Evolutionary conservation across 345 rosid species (phyloP), one percentile per base, ranked within the genome.

Genomic region (Alliaria petiolata): DNA sequence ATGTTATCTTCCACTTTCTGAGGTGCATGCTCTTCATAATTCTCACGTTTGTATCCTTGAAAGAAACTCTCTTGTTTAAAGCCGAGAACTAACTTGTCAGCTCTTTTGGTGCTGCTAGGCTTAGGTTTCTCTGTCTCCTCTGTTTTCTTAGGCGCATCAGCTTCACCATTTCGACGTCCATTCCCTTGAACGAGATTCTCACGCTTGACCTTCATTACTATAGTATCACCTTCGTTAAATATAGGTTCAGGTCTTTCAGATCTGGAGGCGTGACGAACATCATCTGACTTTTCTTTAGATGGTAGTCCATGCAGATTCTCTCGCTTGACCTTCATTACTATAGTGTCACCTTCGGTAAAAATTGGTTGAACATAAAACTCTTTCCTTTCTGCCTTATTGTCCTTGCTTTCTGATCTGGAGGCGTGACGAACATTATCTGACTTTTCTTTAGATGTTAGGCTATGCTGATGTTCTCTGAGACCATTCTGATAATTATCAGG

Each of bases 121-220:
- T 82, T 77, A 25, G 69, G 84, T 15, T 75, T 74, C 75, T 77
- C 83, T 54, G 76, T 5, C 56, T 78, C 88, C 67, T 77, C 88
- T 43, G 57, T 52, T 67, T 71, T 75, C 79, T 75, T 58, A 44
- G 36, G 58, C 71, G 67, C 81, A 69, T 65, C 75, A 79, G 64
- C 76, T 53, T 61, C 82, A 53, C 75, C 73, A 49, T 51, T 43
- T 53, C 57, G 78, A 70, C 81, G 83, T 62, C 61, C 82, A 81
- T 68, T 74, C 64, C 79, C 79, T 50, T 58, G 70, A 63, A 28
- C 63, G 25, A 26, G 68, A 61, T 60, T 72, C 65, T 67, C 84
- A 69, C 40, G 71, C 30, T 74, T 79, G 64, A 81, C 75, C 77
- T 76, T 79, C 59, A 71, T 80, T 20, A 71, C 72, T 26, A 71